Evolutionary conservation across 2,329 filamentous ascomycete species (phyloP).

Genomic region (Curvularia eragrostidis): DNA sequence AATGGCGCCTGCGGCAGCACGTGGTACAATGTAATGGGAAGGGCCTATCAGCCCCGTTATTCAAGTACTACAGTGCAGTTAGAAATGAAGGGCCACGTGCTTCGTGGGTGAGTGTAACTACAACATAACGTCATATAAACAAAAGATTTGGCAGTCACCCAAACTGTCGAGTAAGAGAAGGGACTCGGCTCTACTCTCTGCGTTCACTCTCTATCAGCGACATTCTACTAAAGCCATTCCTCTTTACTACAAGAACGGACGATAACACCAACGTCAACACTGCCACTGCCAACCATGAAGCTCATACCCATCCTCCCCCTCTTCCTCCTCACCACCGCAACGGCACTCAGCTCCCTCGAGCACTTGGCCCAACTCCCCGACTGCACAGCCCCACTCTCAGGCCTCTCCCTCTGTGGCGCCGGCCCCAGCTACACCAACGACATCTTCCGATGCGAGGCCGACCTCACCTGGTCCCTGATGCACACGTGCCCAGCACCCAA

Average conservation of each 20-base stretch:
- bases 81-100: not conserved
- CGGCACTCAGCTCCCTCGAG: not conserved
- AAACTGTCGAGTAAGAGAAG: not conserved
- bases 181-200: not conserved
- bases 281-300: not conserved
- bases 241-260: not conserved
- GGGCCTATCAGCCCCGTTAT: not conserved
- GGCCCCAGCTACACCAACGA: not conserved
- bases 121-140: not conserved
- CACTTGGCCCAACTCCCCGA: not conserved
- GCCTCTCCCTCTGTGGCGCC: not conserved
- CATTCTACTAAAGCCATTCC: not conserved
- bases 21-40: not conserved
- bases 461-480: not conserved
- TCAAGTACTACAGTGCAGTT: not conserved
- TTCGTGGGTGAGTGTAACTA: not conserved
- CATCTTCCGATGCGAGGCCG: not conserved
- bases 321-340: not conserved
- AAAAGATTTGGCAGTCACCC: not conserved
- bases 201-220: too few species aligned
- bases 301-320: not conserved
- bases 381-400: not conserved
- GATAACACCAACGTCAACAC: not conserved
- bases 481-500: not conserved
- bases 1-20: not conserved